Base-by-base conservation (phyloP, 805 yeast genomes). In the Saccharomycopsis fodiens region DNA sequence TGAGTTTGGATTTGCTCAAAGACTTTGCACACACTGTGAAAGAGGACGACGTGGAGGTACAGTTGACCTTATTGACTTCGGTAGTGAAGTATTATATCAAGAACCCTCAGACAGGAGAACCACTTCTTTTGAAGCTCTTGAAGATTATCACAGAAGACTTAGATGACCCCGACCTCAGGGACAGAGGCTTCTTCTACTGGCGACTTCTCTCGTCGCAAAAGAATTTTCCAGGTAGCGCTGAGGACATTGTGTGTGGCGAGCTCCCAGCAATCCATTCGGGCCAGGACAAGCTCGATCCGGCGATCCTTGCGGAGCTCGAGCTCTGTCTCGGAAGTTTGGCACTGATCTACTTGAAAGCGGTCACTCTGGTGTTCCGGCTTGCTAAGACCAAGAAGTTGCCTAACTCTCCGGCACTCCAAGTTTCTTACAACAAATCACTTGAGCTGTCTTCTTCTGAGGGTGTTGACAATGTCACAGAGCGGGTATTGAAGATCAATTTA, bases 141-240 rank as follows among this genome's bases (percentile, higher is more conserved):
- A 79, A 78, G 55, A 61, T 68, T 59, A 83, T 88, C 5, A 83
- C 94, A 0, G 93, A 86, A 53, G 83, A 79, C 10, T 66, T 71
- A 1, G 79, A 80, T 51, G 81, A 86, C 54, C 96, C 96, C 0
- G 97, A 91, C 62, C 62, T 88, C 8, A 71, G 97, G 50, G 94
- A 86, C 53, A 65, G 96, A 34, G 96, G 91, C 0, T 82, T 69
- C 57, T 78, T 86, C 64, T 89, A 91, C 64, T 83, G 95, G 93
- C 70, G 95, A 47, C 63, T 89, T 23, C 63, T 89, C 4, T 76
- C 93, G 1, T 50, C 70, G 4, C 68, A 67, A 40, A 68, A 68
- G 31, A 65, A 59, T 4, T 63, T 59, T 35, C 62, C 64, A 4
- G 67, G 68, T 16, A 64, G 68, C 2, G 66, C 78, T 2, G 61